A percentile compares a stretch with the other conserved stretches of the same genome.
Conservation (phyloP, 352 stramenopile species). For the Detonula confervacea region DNA sequence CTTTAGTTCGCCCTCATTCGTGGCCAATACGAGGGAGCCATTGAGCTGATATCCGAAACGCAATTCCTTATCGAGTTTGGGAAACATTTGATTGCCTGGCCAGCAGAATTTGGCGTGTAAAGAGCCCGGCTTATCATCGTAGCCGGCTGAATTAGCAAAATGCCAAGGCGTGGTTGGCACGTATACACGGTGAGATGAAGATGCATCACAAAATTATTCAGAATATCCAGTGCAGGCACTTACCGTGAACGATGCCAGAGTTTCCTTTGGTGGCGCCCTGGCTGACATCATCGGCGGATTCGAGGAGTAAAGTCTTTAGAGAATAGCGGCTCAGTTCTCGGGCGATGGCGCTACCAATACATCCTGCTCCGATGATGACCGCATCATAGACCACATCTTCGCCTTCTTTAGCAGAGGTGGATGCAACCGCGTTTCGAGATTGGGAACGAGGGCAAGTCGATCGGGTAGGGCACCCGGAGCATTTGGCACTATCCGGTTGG, state of each 20-base stretch:
- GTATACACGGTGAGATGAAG: no score
- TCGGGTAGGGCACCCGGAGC: conserved; percentile 41
- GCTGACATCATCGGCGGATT: conserved; percentile 77
- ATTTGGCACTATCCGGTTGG: conserved; percentile 45
- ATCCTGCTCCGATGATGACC: conserved; percentile 72
- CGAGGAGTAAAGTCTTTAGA: conserved; percentile 62
- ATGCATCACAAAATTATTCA: no score
- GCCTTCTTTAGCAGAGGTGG: neutral
- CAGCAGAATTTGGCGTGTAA: conserved; percentile 79
- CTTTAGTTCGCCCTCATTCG: conserved; percentile 60
- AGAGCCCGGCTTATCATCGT: conserved; percentile 78
- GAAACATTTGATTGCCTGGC: conserved; percentile 85
- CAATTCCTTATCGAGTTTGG: conserved; percentile 72
- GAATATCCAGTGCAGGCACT: no score
- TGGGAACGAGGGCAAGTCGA: conserved; percentile 59
- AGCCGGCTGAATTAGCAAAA: no score
- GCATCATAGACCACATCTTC: conserved; percentile 65
- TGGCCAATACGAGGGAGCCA: conserved; percentile 73
- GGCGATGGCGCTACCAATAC: conserved; percentile 74
- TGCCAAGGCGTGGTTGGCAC: no score
- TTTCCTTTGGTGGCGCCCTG: conserved; percentile 84
- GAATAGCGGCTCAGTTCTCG: conserved; percentile 71
- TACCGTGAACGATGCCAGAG: conserved; percentile 80
- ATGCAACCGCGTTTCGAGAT: conserved; percentile 45
- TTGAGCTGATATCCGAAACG: conserved; percentile 84